phyloP scores from a whole-genome alignment of 306 rosid genomes.

The Corylus americana region DNA sequence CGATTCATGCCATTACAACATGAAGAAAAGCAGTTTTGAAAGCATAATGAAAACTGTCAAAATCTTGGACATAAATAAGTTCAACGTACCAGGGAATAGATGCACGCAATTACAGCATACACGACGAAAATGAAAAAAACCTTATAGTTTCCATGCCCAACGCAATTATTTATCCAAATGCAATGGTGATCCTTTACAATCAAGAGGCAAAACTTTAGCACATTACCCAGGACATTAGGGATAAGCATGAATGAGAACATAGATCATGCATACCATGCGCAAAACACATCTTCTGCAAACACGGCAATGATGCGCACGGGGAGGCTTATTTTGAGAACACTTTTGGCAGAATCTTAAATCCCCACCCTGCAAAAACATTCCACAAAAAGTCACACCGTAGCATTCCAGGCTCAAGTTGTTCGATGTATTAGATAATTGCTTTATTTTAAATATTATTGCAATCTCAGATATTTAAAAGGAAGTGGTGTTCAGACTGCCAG shows the following conservation, averaged over 20 bases:
- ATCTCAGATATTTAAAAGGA: slow-evolving; percentile 4
- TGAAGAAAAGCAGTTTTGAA: slow-evolving; percentile 9
- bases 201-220: slow-evolving; percentile 40
- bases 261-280: slow-evolving; percentile 77
- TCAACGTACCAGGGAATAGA: slow-evolving; percentile 86
- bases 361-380: slow-evolving; percentile 71
- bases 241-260: slow-evolving; percentile 19
- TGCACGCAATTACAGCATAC: slow-evolving; percentile 81
- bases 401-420: slow-evolving; percentile 12
- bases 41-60: slow-evolving; percentile 11
- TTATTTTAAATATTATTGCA: slow-evolving; percentile 18
- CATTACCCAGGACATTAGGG: slow-evolving; percentile 30
- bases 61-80: slow-evolving; percentile 11
- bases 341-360: slow-evolving; percentile 96
- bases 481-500: too few relatives aligned
- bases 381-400: background rate
- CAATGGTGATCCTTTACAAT: slow-evolving; percentile 94
- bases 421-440: slow-evolving; percentile 14
- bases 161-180: slow-evolving; percentile 95
- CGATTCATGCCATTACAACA: slow-evolving; percentile 14
- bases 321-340: slow-evolving; percentile 93
- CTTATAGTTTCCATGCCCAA: slow-evolving; percentile 94
- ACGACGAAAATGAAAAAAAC: slow-evolving; percentile 76
- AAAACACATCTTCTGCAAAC: slow-evolving; percentile 93
- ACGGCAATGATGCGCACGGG: slow-evolving; percentile 99